Evolutionary conservation across 2,329 filamentous ascomycete species (phyloP).

Genomic region (Pseudogymnoascus sp.): DNA sequence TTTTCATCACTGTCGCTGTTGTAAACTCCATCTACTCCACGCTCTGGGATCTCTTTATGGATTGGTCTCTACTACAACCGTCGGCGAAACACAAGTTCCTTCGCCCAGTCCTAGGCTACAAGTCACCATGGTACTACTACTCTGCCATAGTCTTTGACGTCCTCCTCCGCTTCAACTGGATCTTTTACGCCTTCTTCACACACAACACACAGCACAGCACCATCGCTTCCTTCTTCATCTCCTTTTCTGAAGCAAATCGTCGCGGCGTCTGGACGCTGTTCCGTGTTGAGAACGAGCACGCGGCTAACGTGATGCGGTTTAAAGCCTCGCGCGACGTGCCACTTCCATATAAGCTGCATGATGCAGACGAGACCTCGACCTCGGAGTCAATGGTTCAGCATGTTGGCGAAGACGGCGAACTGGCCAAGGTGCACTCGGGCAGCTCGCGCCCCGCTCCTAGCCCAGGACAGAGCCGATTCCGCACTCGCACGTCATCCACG

Average conservation of each 20-base stretch:
- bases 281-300: conserved; percentile 96
- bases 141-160: conserved; percentile 74
- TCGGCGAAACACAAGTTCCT: conserved; percentile 60
- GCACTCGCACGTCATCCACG: conserved; percentile 17
- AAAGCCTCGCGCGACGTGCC: conserved; percentile 83
- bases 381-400: neutral
- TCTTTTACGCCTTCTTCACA: conserved; percentile 57
- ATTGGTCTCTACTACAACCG: conserved; percentile 84
- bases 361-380: conserved; percentile 21
- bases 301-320: conserved; percentile 81
- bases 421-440: neutral
- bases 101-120: conserved; percentile 72
- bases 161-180: conserved; percentile 84
- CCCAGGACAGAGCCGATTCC: conserved; percentile 36
- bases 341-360: conserved; percentile 63
- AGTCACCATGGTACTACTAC: conserved; percentile 78
- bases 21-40: conserved; percentile 76
- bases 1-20: conserved; percentile 75
- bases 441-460: conserved; percentile 26
- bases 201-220: conserved; percentile 76
- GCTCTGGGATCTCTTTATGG: conserved; percentile 93
- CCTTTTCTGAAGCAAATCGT: conserved; percentile 71
- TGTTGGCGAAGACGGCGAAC: neutral
- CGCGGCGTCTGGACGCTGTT: conserved; percentile 87
- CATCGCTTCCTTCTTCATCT: conserved; percentile 70